Evolutionary conservation across 1,139 yeast genomes (phyloP).

Genomic region (Lodderomyces beijingensis): DNA sequence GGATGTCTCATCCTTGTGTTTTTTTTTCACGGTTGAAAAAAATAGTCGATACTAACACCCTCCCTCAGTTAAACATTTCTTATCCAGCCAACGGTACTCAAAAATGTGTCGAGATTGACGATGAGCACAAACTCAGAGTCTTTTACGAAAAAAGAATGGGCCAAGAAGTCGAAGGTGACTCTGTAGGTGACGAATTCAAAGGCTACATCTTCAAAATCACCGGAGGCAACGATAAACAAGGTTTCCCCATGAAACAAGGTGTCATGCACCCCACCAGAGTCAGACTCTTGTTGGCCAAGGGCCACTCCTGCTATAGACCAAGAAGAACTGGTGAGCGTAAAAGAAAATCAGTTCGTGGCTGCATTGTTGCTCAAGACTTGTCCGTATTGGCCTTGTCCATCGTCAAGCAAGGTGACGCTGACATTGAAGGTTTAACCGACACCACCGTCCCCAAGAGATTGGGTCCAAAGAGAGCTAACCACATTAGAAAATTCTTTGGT

Average conservation of each 20-base stretch:
- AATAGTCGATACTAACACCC: background rate
- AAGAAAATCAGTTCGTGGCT: constrained; percentile 99
- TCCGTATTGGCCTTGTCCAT: constrained; percentile 91
- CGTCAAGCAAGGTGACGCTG: constrained; percentile 96
- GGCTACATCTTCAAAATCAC: constrained; percentile 98
- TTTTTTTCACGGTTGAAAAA: background rate
- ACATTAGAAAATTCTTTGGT: constrained; percentile 99
- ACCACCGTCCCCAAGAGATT: constrained; percentile 95
- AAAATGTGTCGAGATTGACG: constrained; percentile 95
- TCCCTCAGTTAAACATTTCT: constrained; percentile 86
- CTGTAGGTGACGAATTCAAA: constrained; percentile 97
- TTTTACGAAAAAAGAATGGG: constrained; percentile 99
- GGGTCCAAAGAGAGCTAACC: constrained; percentile 99
- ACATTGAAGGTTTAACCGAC: constrained; percentile 95
- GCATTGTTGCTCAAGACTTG: constrained; percentile 96
- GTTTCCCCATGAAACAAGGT: constrained; percentile 99
- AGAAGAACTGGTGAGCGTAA: constrained; percentile 99
- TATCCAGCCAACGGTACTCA: constrained; percentile 99
- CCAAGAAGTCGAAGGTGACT: constrained; percentile 99
- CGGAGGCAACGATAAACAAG: constrained; percentile 99
- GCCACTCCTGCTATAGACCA: constrained; percentile 99
- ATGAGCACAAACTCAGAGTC: constrained; percentile 97
- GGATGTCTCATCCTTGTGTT: background rate
- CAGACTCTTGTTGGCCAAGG: constrained; percentile 88
- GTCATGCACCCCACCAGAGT: constrained; percentile 99